phyloP scores from a whole-genome alignment of 1,139 yeast genomes.

The Saccharomycopsis hybrid region DNA sequence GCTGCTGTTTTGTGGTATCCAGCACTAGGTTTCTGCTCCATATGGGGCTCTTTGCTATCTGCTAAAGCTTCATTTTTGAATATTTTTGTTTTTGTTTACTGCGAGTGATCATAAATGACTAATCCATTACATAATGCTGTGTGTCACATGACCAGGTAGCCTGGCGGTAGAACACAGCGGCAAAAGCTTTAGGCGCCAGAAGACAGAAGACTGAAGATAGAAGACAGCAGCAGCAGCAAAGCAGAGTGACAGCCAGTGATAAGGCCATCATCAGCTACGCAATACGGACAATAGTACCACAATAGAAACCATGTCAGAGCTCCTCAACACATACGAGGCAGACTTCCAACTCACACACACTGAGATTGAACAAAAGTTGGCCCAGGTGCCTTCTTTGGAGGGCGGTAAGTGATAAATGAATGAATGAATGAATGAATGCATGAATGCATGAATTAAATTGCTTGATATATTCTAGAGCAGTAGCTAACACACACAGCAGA shows the following conservation, averaged over 20 bases:
- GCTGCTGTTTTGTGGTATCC: no score
- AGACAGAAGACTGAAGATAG: no score
- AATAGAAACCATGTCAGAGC: slow-evolving; percentile 41
- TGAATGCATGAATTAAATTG: background rate
- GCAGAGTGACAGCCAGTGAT: background rate
- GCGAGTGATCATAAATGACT: no score
- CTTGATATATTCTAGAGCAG: slow-evolving; percentile 19
- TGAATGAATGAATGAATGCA: no score
- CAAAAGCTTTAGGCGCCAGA: no score
- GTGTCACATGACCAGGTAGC: no score
- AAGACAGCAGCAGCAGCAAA: background rate
- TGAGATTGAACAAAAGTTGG: slow-evolving; percentile 62
- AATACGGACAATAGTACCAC: slow-evolving; percentile 7
- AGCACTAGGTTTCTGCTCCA: no score
- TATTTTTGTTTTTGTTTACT: no score
- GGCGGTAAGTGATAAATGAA: slow-evolving; percentile 38
- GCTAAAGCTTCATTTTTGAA: no score
- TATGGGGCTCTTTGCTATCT: no score
- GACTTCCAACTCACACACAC: slow-evolving; percentile 68
- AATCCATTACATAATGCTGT: no score
- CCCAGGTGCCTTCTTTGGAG: slow-evolving; percentile 46
- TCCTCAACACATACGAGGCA: slow-evolving; percentile 63
- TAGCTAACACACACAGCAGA: slow-evolving; percentile 26
- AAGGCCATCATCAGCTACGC: background rate
- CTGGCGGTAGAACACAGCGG: no score